Evolutionary conservation across 495 filamentous ascomycete genomes (phyloP), one percentile per base, ranked within the genome.

Genomic region (Immersiella caudata): DNA sequence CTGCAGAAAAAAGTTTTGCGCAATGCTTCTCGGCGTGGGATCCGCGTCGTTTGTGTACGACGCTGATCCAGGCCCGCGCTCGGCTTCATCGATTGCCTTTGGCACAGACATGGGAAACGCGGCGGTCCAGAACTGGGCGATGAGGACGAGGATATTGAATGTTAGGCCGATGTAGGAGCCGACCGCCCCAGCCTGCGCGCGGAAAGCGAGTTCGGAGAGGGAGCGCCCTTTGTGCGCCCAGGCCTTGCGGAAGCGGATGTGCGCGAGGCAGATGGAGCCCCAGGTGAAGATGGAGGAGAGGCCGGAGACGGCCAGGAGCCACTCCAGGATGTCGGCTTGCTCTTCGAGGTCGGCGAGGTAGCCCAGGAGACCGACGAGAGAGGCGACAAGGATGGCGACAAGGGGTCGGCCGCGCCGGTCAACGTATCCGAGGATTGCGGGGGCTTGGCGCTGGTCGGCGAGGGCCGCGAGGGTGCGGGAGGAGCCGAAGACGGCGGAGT

Each of bases 41-140:
- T 33, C 22, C n/a, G 1, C 29, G 36, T 87, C 21, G 22, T 46
- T 29, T 1, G 56, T 50, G 5, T 35, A 60, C 14, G 54, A 21
- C 21, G 1, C 52, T 6, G 21, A 9, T 18, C 26, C 18, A 2
- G 22, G 11, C 29, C 5, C 26, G 21, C 26, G 56, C 7, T 46
- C 40, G 6, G 22, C 27, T 20, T 27, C 56, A 7, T 22, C n/a
- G 8, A 33, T 27, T 25, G 18, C 56, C 8, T 27, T 22, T 6
- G 65, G n/a, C 0, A 35, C 12, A 26, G 60, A n/a, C 25, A 95
- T 81, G 0, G 95, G 95, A 67, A 89, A 91, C 18, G 92, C 89
- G 29, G 90, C 93, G 27, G 89, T 90, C 95, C 95, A 98, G 82
- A 98, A 96, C 74, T 98, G 94, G 8, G 91, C 94, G 55, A 94